Evolutionary conservation across 495 filamentous ascomycete genomes (phyloP).

Genomic region (Parathielavia appendiculata): DNA sequence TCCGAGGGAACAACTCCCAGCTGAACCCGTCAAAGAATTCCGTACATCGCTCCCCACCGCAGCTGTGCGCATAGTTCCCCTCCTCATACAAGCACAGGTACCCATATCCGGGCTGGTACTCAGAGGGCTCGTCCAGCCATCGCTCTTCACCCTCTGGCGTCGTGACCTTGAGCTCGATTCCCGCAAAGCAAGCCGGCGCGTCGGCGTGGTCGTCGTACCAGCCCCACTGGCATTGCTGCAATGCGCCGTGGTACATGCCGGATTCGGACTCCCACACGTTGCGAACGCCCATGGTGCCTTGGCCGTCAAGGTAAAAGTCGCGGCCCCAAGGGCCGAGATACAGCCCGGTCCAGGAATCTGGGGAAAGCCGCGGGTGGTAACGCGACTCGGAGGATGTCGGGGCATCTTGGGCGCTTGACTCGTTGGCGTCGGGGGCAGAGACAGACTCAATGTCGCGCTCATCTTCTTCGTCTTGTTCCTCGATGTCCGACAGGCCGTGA

Average conservation of each 20-base stretch:
- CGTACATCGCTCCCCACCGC: neutral
- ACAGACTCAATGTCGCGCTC: too few relatives aligned
- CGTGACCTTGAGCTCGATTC: neutral
- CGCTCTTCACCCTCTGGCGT: constrained; percentile 2
- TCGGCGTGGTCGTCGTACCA: neutral
- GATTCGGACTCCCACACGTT: neutral
- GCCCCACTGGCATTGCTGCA: neutral
- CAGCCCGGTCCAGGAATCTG: constrained; percentile 10
- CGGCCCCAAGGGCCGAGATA: neutral
- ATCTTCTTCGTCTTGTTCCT: too few relatives aligned
- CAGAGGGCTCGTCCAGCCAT: constrained; percentile 1
- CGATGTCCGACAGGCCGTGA: too few relatives aligned
- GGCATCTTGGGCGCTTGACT: too few relatives aligned
- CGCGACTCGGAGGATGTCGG: neutral
- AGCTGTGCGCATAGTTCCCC: neutral
- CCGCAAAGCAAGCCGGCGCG: neutral
- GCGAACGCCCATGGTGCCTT: neutral
- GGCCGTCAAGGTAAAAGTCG: neutral
- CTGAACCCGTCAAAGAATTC: neutral
- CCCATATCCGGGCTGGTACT: neutral
- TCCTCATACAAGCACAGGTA: neutral
- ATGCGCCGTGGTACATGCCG: neutral
- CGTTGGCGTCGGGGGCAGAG: too few relatives aligned
- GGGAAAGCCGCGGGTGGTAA: neutral
- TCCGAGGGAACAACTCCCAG: neutral